phyloP scores from a whole-genome alignment of 257 asterid genomes.

The Petrea volubilis region DNA sequence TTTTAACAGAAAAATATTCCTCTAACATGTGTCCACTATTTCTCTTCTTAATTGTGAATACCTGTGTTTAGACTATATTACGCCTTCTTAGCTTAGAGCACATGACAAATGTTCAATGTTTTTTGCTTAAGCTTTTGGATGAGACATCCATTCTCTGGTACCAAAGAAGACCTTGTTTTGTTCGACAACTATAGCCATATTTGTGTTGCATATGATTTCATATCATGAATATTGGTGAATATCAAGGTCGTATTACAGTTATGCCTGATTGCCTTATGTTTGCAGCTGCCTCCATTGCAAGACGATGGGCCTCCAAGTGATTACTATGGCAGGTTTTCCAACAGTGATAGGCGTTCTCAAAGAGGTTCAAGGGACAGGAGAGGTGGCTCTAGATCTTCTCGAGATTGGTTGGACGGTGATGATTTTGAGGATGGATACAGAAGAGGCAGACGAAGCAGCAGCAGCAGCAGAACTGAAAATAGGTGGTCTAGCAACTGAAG shows the following conservation, averaged over 20 bases:
- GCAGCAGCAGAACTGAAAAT: conserved; percentile 36
- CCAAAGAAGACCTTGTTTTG: too few relatives aligned
- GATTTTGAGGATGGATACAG: conserved; percentile 30
- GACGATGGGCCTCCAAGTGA: conserved; percentile 90
- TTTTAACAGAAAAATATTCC: too few relatives aligned
- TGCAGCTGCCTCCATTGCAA: conserved; percentile 90
- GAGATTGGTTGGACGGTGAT: conserved; percentile 50
- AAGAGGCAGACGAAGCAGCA: conserved; percentile 37
- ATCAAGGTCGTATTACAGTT: background rate
- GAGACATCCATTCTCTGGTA: too few relatives aligned
- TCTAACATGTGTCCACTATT: too few relatives aligned
- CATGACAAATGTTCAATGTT: too few relatives aligned
- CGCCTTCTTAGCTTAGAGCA: too few relatives aligned
- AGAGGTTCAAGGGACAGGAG: conserved; percentile 59
- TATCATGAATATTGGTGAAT: too few relatives aligned
- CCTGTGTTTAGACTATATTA: too few relatives aligned
- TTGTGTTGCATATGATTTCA: background rate
- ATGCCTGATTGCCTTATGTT: conserved; percentile 7
- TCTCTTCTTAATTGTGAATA: too few relatives aligned
- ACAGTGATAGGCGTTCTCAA: conserved; percentile 54
- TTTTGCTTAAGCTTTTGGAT: too few relatives aligned
- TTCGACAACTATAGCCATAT: background rate
- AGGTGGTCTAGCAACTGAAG: conserved; percentile 45
- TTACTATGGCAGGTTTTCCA: conserved; percentile 77
- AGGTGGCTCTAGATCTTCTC: conserved; percentile 61